Percentiles rank a stretch among this genome's conserved stretches.
Evolutionary conservation across 1,284 basidiomycete species (phyloP).

Genomic region (Ganoderma leucocontextum): DNA sequence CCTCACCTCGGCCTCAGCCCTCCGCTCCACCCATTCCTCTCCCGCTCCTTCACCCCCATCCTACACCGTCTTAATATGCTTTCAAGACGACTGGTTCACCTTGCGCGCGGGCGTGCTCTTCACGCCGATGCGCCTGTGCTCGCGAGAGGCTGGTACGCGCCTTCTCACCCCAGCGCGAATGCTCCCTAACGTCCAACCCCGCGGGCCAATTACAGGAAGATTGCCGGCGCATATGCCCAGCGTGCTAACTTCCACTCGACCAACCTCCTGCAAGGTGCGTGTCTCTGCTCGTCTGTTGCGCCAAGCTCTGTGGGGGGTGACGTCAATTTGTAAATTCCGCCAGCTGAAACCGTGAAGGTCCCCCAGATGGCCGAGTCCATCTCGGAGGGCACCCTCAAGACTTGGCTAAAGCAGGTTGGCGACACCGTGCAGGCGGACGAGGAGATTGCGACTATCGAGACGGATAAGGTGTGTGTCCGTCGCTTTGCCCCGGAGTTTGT

Average conservation of each 20-base stretch:
- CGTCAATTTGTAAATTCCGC: constrained; percentile 26
- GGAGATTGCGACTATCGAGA: constrained; percentile 98
- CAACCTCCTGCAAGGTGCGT: constrained; percentile 70
- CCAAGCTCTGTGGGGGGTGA: constrained; percentile 15
- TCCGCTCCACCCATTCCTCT: constrained; percentile 15
- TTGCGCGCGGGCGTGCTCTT: constrained; percentile 68
- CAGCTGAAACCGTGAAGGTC: constrained; percentile 93
- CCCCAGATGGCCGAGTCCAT: constrained; percentile 99
- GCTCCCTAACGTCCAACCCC: not conserved
- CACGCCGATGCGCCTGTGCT: constrained; percentile 49
- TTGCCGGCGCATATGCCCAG: constrained; percentile 53
- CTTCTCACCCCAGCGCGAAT: not conserved
- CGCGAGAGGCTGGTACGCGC: constrained; percentile 61
- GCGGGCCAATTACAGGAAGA: constrained; percentile 49
- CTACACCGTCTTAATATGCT: constrained; percentile 55
- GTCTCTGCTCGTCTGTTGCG: not conserved
- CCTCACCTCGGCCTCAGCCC: constrained; percentile 11
- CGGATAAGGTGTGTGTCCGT: constrained; percentile 83
- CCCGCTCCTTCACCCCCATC: constrained; percentile 15
- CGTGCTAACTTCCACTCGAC: constrained; percentile 75
- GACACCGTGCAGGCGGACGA: constrained; percentile 93
- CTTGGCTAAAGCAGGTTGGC: constrained; percentile 95
- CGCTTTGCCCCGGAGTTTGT: not conserved
- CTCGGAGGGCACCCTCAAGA: constrained; percentile 96
- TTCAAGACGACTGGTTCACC: constrained; percentile 72